Evolutionary conservation across 345 rosid species (phyloP), one percentile per base, ranked within the genome.

Genomic region (Acer yangbiense): DNA sequence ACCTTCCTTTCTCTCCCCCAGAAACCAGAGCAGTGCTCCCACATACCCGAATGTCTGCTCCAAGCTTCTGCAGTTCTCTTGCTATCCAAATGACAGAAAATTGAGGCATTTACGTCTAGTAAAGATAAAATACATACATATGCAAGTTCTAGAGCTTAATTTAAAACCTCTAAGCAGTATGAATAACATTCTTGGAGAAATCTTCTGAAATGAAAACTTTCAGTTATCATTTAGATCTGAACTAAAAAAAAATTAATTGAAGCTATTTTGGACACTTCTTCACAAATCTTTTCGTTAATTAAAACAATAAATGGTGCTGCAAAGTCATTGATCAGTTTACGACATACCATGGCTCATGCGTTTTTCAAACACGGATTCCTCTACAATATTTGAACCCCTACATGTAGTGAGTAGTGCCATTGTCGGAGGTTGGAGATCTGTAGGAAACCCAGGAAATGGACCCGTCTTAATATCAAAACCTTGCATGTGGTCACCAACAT

Each of bases 391-490:
- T 57, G 72, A 71, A 58, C 86, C 83, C n/a, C 48, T 61, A 58
- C 83, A 83, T 39, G 80, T 80, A 17, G 81, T 74, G 66, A 83
- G 83, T 43, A 83, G 29, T 18, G 81, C 83, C 83, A 77, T 73
- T 55, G 79, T 74, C 29, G 67, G 83, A 74, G 86, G 83, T 64
- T 83, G 86, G 64, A 83, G 79, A 70, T 83, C 83, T 48, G 86
- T 83, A n/a, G 83, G 86, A 77, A 83, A 83, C 14, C 74, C 81
- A 21, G 81, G 86, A 77, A 74, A 83, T 9, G 86, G 79, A 58
- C 82, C 25, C 32, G 83, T 83, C 75, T 67, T 83, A 32, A 83
- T 63, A 77, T 77, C 68, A 21, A 80, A 80, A 77, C 81, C 77
- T 48, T 9, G 81, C 77, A 80, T 77, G 63, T 70, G 73, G 21